Evolutionary conservation across 2,329 filamentous ascomycete genomes (phyloP).

Genomic region (Chaetomium sp.): DNA sequence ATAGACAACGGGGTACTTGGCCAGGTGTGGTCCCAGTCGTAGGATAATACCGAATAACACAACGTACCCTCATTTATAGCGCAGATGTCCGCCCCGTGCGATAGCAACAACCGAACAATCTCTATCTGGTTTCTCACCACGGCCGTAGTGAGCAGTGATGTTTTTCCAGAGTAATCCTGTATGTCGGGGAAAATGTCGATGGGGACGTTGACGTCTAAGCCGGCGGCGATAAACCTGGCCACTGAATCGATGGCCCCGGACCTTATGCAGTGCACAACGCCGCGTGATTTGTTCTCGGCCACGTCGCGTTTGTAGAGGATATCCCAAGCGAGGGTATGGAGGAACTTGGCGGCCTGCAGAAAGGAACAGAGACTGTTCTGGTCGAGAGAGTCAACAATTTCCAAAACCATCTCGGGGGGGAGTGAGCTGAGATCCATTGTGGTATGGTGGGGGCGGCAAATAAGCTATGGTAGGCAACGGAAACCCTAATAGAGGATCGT

Average conservation of each 20-base stretch:
- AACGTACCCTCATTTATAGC: neutral
- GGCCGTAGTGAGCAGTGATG: neutral
- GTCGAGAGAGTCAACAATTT: neutral
- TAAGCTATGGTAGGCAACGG: no score
- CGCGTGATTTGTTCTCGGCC: neutral
- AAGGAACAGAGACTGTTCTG: neutral
- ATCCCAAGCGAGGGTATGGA: neutral
- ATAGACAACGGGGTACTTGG: neutral
- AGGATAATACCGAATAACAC: neutral
- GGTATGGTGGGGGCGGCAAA: neutral
- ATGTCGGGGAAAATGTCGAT: neutral
- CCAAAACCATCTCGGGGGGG: conserved; percentile 2
- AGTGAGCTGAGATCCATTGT: neutral
- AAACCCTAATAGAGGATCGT: neutral
- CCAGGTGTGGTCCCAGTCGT: neutral
- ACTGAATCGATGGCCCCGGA: neutral
- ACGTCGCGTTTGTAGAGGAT: neutral
- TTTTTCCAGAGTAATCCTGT: neutral
- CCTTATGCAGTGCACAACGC: conserved; percentile 2
- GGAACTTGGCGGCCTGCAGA: neutral
- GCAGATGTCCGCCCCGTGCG: neutral
- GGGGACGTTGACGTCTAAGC: conserved; percentile 6
- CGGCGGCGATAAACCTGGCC: conserved; percentile 3
- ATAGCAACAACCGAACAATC: neutral
- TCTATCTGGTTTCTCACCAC: neutral